Evolutionary conservation across 2,329 filamentous ascomycete species (phyloP), one percentile per base, ranked within the genome.

Genomic region (Geosmithia flava): DNA sequence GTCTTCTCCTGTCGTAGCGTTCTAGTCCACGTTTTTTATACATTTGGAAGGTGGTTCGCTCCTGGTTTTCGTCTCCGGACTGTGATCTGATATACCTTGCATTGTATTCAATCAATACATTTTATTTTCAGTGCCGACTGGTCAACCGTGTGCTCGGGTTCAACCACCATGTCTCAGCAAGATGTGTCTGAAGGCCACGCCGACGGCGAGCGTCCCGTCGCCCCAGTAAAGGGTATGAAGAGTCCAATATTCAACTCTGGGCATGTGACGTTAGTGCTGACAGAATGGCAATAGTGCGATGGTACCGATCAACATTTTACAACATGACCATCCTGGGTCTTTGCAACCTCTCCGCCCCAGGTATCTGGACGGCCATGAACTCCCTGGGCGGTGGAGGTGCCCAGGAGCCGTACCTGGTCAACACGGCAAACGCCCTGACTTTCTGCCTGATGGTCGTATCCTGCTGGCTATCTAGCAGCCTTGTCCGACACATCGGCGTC

Each of bases 361-460:
- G 83, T 1, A 82, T 87, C 51, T 87, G 83, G 83, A 75, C 72
- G 13, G 81, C 81, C 7, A 84, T 87, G 81, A 87, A 86, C 64
- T 80, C 75, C 0, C 72, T 87, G 0, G 83, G 83, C 17, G 33
- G 33, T 13, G 33, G 33, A 11, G 33, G 33, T 13, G 10, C 33
- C 33, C 6, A 80, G 53, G 71, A 72, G 8, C 83, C 83, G 0
- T 73, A 80, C 55, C 69, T 87, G 1, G 77, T 86, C 47, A 85
- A 85, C 55, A 70, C 70, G 0, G 71, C 69, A 13, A 76, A 75
- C 50, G 67, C 72, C 0, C 59, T 76, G 3, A 67, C 72, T 2
- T 76, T 74, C 44, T 68, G 63, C 3, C 55, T 72, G 20, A 63
- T 72, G 62, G 65, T 64, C 3, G 55, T 74, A 20, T 63, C 71